phyloP scores from a whole-genome alignment of 108 stramenopile species.

The Nitzschia palea region DNA sequence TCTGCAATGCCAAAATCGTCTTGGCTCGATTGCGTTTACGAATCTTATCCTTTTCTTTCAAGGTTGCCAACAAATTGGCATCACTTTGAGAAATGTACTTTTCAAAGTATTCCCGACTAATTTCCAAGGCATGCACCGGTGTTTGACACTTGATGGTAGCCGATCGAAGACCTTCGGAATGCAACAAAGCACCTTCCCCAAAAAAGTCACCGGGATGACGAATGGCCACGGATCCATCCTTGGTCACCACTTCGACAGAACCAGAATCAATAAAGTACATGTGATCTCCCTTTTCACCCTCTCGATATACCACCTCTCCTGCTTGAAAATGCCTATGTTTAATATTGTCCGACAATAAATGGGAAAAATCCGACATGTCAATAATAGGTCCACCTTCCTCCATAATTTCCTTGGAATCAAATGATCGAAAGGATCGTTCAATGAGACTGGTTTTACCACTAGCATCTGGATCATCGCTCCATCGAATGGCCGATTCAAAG shows the following conservation, averaged over 20 bases:
- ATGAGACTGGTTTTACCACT: conserved; percentile 57
- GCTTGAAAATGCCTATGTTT: conserved; percentile 75
- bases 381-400: conserved; percentile 37
- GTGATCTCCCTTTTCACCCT: conserved; percentile 64
- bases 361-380: conserved; percentile 69
- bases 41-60: conserved; percentile 80
- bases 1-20: conserved; percentile 71
- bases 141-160: conserved; percentile 74
- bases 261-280: conserved; percentile 89
- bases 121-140: conserved; percentile 83
- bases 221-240: conserved; percentile 57
- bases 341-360: conserved; percentile 79
- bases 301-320: conserved; percentile 67
- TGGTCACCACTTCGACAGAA: conserved; percentile 63
- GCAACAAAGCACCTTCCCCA: conserved; percentile 80
- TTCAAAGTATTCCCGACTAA: conserved; percentile 85
- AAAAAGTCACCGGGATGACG: conserved; percentile 71
- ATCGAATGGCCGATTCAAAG: conserved; percentile 65
- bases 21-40: conserved; percentile 82
- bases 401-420: conserved; percentile 52
- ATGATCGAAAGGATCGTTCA: conserved; percentile 69
- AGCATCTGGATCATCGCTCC: conserved; percentile 52
- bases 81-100: conserved; percentile 72
- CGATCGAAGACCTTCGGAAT: conserved; percentile 57
- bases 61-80: conserved; percentile 43